Evolutionary conservation across 345 rosid species (phyloP), one percentile per base, ranked within the genome.

Genomic region (Dipteronia sinensis): DNA sequence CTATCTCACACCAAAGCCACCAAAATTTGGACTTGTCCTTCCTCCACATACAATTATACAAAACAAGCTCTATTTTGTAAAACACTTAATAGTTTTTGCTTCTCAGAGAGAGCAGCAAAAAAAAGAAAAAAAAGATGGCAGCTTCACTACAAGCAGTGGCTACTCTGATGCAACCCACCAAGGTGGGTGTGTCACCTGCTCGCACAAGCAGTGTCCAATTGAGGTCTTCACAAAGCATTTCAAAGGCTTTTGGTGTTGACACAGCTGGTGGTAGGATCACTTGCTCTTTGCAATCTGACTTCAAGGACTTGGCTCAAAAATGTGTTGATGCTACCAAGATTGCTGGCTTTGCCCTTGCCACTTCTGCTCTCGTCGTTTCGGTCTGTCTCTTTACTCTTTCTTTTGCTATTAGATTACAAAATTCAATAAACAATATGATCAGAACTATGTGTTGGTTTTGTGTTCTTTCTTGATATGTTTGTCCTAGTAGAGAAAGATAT

Each of bases 331-430:
- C 91, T 61, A 78, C 90, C 79, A 93, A 93, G 89, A 76, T 95
- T 2, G 94, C 94, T 63, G 94, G 97, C 27, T 90, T 93, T 61
- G 94, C 97, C 67, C 97, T 95, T 22, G 99, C 99, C 23, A 91
- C 99, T 44, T 95, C 98, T 15, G 99, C 99, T 58, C 94, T 95
- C 62, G 93, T 95, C n/a, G 96, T 78, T 84, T 93, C 99, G 86
- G 98, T 95, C 86, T 66, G 77, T 20, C 38, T 34, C 6, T 34
- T 29, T 25, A 20, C 42, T 17, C 51, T 17, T 42, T 63, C 53
- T 42, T 29, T 29, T 29, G 31, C 31, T 29, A 2, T 29, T 29
- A 29, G 2, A 29, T 29, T 29, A 29, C 31, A 1, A 29, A 29
- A 29, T 29, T 29, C 38, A 4, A 6, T 4, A 34, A 34, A 34